phyloP scores from a whole-genome alignment of 805 yeast genomes.

The Yarrowia sp. region DNA sequence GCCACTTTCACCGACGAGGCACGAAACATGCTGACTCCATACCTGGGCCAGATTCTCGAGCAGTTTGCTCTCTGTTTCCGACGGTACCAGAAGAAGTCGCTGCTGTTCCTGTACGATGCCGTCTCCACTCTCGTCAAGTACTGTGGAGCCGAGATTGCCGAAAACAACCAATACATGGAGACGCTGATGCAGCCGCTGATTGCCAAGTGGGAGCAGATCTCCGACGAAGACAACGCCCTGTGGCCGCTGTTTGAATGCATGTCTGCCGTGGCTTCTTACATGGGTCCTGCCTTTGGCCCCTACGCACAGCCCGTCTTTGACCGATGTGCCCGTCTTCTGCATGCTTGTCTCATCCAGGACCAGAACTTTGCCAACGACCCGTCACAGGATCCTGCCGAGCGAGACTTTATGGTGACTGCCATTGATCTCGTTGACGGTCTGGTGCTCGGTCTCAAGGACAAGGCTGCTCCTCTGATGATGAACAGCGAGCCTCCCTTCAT shows the following conservation, averaged over 20 bases:
- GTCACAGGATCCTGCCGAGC: conserved; percentile 64
- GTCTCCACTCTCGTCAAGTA: conserved; percentile 85
- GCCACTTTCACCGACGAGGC: conserved; percentile 79
- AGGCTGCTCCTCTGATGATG: conserved; percentile 54
- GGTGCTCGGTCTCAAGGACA: conserved; percentile 78
- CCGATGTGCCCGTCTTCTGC: conserved; percentile 69
- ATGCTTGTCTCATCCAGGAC: conserved; percentile 64
- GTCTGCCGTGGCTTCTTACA: conserved; percentile 83
- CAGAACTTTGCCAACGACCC: conserved; percentile 65
- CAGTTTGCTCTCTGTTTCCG: conserved; percentile 73
- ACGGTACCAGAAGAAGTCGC: conserved; percentile 75
- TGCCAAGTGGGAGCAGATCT: conserved; percentile 70
- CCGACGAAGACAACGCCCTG: conserved; percentile 76
- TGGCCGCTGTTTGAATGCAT: conserved; percentile 94
- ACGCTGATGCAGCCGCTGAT: conserved; percentile 77
- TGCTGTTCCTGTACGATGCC: conserved; percentile 82
- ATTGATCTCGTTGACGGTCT: conserved; percentile 89
- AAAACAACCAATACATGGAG: conserved; percentile 53
- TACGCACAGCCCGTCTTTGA: conserved; percentile 84
- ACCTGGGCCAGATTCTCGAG: conserved; percentile 62
- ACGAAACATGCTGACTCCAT: conserved; percentile 62
- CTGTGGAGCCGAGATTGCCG: conserved; percentile 55
- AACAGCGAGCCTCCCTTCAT: conserved; percentile 46
- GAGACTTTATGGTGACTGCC: conserved; percentile 85
- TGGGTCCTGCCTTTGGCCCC: conserved; percentile 82